Evolutionary conservation across 2,329 filamentous ascomycete genomes (phyloP).

Genomic region (Cordyceps farinosa): DNA sequence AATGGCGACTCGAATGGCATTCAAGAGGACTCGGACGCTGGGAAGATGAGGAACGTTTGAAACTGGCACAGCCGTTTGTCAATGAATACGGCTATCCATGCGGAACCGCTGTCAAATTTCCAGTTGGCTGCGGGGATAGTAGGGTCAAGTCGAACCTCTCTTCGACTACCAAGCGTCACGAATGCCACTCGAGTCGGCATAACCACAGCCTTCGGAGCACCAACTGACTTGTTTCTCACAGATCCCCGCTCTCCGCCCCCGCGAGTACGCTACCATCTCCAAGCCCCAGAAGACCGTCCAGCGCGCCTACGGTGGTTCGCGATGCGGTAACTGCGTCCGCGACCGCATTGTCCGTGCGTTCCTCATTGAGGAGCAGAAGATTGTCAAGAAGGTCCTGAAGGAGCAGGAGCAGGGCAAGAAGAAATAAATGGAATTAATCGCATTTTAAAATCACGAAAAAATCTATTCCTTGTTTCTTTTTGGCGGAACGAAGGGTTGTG

Average conservation of each 20-base stretch:
- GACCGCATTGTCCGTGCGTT: constrained; percentile 97
- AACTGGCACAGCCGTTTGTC: not conserved
- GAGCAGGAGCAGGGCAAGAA: constrained; percentile 79
- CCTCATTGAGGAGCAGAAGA: constrained; percentile 99
- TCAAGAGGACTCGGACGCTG: not conserved
- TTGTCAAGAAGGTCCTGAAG: constrained; percentile 99
- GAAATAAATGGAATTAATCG: constrained; percentile 52
- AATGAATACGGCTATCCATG: not conserved
- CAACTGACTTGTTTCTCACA: constrained; percentile 36
- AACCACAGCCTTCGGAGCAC: not conserved
- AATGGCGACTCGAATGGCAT: constrained; percentile 12
- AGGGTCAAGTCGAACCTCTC: not conserved
- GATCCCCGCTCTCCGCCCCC: constrained; percentile 94
- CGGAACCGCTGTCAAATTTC: constrained; percentile 9
- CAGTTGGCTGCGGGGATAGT: not conserved
- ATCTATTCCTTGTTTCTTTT: constrained; percentile 20
- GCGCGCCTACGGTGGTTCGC: constrained; percentile 96
- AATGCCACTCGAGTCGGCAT: constrained; percentile 12
- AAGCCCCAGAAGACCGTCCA: constrained; percentile 99
- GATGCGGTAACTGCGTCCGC: constrained; percentile 98
- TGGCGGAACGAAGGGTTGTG: constrained; percentile 26
- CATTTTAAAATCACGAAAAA: constrained; percentile 10
- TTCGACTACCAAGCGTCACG: not conserved
- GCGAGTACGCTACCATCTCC: constrained; percentile 95
- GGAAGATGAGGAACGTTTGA: not conserved